Conservation (phyloP, 2,329 filamentous ascomycete species). For the Nigrospora osmanthi region DNA sequence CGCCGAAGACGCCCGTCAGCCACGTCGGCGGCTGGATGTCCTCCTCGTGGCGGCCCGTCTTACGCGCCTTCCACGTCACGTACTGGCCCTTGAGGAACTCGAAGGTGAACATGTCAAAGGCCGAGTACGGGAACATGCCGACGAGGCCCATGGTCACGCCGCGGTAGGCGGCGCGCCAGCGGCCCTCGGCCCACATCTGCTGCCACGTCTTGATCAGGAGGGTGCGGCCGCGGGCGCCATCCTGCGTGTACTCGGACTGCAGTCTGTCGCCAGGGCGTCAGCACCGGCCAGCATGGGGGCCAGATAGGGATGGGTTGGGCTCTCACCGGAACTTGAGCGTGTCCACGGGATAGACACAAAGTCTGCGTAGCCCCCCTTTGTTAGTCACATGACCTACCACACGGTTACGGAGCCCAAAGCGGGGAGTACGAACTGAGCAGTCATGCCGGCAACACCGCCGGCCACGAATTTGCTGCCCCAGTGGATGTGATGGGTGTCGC, state of each 20-base stretch:
- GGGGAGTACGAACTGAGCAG: slow-evolving; percentile 63
- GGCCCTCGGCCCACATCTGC: slow-evolving; percentile 78
- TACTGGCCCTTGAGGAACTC: slow-evolving; percentile 80
- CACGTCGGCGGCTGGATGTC: slow-evolving; percentile 77
- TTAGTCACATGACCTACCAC: slow-evolving; percentile 11
- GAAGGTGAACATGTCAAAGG: slow-evolving; percentile 93
- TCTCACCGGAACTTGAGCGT: slow-evolving; percentile 61
- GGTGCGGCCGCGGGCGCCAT: slow-evolving; percentile 73
- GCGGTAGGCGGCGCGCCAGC: slow-evolving; percentile 73
- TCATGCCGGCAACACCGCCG: slow-evolving; percentile 86
- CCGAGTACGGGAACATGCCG: slow-evolving; percentile 96
- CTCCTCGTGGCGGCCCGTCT: slow-evolving; percentile 68
- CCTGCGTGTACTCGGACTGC: slow-evolving; percentile 88
- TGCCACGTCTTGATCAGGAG: slow-evolving; percentile 75
- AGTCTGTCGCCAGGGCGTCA: slow-evolving; percentile 52
- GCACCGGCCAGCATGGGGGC: slow-evolving; percentile 3
- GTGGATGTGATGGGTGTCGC: slow-evolving; percentile 71
- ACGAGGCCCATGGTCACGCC: slow-evolving; percentile 89
- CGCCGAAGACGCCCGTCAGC: slow-evolving; percentile 80
- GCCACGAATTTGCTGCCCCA: slow-evolving; percentile 84
- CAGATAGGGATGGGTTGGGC: neutral
- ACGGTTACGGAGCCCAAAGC: neutral
- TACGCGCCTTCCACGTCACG: slow-evolving; percentile 60
- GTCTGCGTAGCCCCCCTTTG: slow-evolving; percentile 35
- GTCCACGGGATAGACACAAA: slow-evolving; percentile 91